phyloP scores from a whole-genome alignment of 2,329 filamentous ascomycete species.

The Colletotrichum ledebouriae region DNA sequence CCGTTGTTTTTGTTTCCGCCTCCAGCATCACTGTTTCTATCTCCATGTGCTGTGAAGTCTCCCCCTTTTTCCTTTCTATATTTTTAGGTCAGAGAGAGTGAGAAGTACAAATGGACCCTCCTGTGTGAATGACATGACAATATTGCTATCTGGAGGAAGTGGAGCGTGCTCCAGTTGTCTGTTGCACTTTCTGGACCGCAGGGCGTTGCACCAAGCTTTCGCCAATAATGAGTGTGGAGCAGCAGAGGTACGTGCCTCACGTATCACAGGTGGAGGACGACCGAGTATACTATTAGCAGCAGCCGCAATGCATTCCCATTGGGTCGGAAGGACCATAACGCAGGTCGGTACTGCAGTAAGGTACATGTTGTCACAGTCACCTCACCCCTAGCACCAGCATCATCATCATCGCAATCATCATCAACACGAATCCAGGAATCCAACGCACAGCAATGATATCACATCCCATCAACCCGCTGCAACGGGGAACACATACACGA shows the following conservation, averaged over 20 bases:
- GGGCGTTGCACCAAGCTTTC: constrained; percentile 39
- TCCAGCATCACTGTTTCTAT: constrained; percentile 8
- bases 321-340: neutral
- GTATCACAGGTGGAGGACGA: neutral
- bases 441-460: constrained; percentile 32
- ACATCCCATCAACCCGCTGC: constrained; percentile 24
- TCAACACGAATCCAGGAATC: constrained; percentile 2
- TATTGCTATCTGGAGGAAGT: neutral
- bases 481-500: neutral
- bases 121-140: constrained; percentile 4
- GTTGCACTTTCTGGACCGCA: constrained; percentile 20
- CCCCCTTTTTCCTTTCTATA: too few species aligned
- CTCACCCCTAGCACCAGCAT: neutral
- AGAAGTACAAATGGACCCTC: too few species aligned
- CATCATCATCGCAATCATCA: constrained; percentile 21
- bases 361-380: constrained; percentile 20
- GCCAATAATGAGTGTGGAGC: constrained; percentile 28
- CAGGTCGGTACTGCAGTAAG: too few species aligned
- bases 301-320: constrained; percentile 26
- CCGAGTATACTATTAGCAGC: neutral
- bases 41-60: neutral
- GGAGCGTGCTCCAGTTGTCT: too few species aligned
- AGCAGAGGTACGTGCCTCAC: constrained; percentile 5
- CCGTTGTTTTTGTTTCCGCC: neutral
- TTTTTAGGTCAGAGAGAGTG: too few species aligned